A percentile compares a stretch with the other conserved stretches of the same genome.
These are phyloP conservation scores for Asparagopsis taxiformis DNA, from an alignment of 31 red algal genomes.

Conservation along the genomic window DNA sequence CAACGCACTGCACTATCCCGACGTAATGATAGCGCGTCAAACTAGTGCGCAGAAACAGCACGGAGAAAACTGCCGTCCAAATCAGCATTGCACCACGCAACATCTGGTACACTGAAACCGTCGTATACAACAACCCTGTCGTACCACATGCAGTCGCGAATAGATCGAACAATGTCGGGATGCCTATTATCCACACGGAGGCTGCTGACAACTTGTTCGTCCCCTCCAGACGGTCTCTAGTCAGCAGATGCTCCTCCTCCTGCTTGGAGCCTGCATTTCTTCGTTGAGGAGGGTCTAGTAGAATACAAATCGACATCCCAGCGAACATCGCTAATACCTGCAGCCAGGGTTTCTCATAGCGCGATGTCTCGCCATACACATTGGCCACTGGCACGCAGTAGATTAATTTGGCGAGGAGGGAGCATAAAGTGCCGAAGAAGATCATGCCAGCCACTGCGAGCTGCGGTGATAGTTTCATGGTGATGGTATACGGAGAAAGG, in stretches of 20 bases:
- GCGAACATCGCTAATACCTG: conserved; percentile 89
- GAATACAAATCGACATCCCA: conserved; percentile 79
- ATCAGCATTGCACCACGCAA: conserved; percentile 86
- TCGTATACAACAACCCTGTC: conserved; percentile 81
- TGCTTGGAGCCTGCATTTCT: too few relatives aligned
- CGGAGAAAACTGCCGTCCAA: conserved; percentile 86
- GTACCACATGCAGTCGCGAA: conserved; percentile 84
- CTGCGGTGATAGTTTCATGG: conserved; percentile 41
- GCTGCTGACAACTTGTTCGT: neutral
- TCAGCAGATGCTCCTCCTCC: neutral
- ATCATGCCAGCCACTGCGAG: conserved; percentile 69
- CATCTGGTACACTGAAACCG: conserved; percentile 98
- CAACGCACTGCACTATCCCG: conserved; percentile 59
- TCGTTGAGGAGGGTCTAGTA: conserved; percentile 58
- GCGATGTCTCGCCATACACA: conserved; percentile 29
- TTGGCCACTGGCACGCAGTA: conserved; percentile 61
- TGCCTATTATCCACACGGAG: conserved; percentile 70
- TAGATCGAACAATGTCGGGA: conserved; percentile 81
- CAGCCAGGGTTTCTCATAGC: conserved; percentile 84
- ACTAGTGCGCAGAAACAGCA: conserved; percentile 69
- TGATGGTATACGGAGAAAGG: too few relatives aligned
- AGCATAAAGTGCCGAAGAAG: conserved; percentile 74
- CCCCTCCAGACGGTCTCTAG: neutral
- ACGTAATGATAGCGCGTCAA: conserved; percentile 56
- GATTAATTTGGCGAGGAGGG: conserved; percentile 86